Evolutionary conservation across 495 filamentous ascomycete genomes (phyloP).

Genomic region (Penicillium taxi): DNA sequence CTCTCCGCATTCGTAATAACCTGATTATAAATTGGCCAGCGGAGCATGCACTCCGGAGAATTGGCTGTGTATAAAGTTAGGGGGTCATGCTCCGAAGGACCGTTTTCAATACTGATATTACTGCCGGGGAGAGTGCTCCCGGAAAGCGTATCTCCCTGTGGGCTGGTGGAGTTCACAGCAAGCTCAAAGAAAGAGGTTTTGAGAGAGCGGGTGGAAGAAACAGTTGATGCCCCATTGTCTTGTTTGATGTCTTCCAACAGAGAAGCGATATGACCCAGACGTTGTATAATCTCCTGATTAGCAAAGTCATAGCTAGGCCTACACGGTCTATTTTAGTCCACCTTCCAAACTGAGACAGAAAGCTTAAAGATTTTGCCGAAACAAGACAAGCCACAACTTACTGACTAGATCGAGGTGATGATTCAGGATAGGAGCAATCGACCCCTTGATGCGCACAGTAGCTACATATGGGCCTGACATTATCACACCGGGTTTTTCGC

Average conservation of each 20-base stretch:
- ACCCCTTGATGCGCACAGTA: slow-evolving; percentile 20
- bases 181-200: slow-evolving; percentile 14
- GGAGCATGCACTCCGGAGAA: slow-evolving; percentile 23
- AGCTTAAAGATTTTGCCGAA: neutral
- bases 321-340: neutral
- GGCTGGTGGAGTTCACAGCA: slow-evolving; percentile 11
- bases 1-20: slow-evolving; percentile 19
- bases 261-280: slow-evolving; percentile 16
- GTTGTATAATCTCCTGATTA: slow-evolving; percentile 19
- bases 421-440: slow-evolving; percentile 22
- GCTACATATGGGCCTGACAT: slow-evolving; percentile 21
- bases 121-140: slow-evolving; percentile 7
- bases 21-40: slow-evolving; percentile 19
- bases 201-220: slow-evolving; percentile 13
- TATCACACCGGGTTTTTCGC: slow-evolving; percentile 27
- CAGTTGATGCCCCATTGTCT: slow-evolving; percentile 9
- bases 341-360: neutral
- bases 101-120: slow-evolving; percentile 12
- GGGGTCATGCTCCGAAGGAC: slow-evolving; percentile 16
- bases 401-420: slow-evolving; percentile 16
- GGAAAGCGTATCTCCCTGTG: slow-evolving; percentile 7
- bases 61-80: slow-evolving; percentile 17
- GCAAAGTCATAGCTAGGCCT: slow-evolving; percentile 14
- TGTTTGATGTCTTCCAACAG: slow-evolving; percentile 21
- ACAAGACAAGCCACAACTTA: slow-evolving; percentile 11